Evolutionary conservation across 1,284 basidiomycete species (phyloP).

Genomic region (Caloboletus inedulis): DNA sequence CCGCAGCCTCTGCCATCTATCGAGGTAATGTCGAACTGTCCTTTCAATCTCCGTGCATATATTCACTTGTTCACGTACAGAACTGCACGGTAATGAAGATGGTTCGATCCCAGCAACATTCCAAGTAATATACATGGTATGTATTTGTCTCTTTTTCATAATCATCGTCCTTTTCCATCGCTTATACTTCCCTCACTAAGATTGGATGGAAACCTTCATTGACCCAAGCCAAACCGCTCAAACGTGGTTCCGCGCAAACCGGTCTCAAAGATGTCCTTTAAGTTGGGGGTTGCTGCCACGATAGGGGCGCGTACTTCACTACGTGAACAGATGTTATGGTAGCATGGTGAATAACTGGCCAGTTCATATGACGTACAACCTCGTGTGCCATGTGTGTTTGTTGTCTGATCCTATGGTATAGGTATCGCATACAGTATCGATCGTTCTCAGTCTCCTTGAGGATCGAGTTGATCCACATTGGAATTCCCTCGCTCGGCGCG

Average conservation of each 20-base stretch:
- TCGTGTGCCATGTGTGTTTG: background rate
- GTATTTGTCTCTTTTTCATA: slow-evolving; percentile 21
- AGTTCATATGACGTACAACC: background rate
- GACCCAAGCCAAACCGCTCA: slow-evolving; percentile 80
- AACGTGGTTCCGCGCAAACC: slow-evolving; percentile 79
- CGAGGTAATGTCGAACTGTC: slow-evolving; percentile 50
- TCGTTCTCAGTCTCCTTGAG: background rate
- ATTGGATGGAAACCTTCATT: slow-evolving; percentile 98
- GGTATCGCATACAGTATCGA: background rate
- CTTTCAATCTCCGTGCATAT: slow-evolving; percentile 1
- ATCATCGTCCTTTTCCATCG: background rate
- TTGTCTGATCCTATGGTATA: slow-evolving; percentile 3
- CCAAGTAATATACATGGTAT: slow-evolving; percentile 90
- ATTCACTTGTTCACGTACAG: slow-evolving; percentile 40
- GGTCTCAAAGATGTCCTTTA: slow-evolving; percentile 81
- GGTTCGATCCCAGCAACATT: slow-evolving; percentile 92
- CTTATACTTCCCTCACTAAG: slow-evolving; percentile 41
- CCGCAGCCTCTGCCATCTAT: slow-evolving; percentile 93
- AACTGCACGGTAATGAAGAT: slow-evolving; percentile 81
- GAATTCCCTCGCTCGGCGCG: background rate
- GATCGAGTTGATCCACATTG: background rate
- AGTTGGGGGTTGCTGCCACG: slow-evolving; percentile 6
- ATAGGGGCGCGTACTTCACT: background rate
- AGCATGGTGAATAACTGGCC: background rate
- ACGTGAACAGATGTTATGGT: background rate